phyloP scores from a whole-genome alignment of 768 basidiomycete species.

The Omphalotus guepiniiformis region DNA sequence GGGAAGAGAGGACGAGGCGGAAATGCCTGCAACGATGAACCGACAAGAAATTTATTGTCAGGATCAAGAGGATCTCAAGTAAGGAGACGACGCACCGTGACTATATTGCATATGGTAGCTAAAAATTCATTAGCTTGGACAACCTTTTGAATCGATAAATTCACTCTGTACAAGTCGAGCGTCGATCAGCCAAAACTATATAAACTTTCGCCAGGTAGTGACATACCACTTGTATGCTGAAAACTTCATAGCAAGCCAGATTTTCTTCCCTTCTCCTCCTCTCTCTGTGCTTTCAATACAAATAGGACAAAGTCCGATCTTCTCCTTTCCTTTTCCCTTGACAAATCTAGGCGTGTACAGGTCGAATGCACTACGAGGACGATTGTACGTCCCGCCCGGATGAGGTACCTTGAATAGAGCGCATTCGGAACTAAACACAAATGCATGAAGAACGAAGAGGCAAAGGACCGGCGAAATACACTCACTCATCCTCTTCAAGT shows the following conservation, averaged over 20 bases:
- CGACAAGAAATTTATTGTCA: no score
- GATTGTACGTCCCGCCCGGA: conserved; percentile 42
- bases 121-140: neutral
- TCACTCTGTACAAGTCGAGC: conserved; percentile 16
- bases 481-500: neutral
- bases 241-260: conserved; percentile 79
- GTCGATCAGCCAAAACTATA: no score
- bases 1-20: conserved; percentile 60
- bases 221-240: conserved; percentile 79
- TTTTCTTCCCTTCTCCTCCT: conserved; percentile 57
- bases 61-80: neutral
- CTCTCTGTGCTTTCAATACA: conserved; percentile 58
- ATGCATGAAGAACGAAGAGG: neutral
- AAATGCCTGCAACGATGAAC: conserved; percentile 53
- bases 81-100: conserved; percentile 47
- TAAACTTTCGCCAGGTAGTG: no score
- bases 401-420: neutral
- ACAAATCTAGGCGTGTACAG: conserved; percentile 79
- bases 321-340: conserved; percentile 60
- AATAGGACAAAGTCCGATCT: conserved; percentile 76
- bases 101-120: conserved; percentile 84
- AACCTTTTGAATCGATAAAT: neutral
- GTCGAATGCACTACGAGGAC: conserved; percentile 56
- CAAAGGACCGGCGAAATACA: conserved; percentile 5
- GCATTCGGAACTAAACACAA: neutral